Evolutionary conservation across 768 basidiomycete genomes (phyloP).

Genomic region (Tephrocybe sp.): DNA sequence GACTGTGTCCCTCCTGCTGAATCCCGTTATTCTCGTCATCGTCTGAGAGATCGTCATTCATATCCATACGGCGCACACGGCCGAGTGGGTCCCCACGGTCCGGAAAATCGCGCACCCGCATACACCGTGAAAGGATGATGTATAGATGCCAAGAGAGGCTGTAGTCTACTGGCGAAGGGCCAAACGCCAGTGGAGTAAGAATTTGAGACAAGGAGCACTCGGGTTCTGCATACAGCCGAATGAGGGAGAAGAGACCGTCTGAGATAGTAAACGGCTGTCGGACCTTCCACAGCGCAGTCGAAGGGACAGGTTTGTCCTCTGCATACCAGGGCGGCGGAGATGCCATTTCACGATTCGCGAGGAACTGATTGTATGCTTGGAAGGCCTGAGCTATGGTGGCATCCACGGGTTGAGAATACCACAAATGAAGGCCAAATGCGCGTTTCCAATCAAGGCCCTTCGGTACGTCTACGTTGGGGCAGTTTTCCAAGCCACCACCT

Average conservation of each 20-base stretch:
- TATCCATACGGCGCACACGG: constrained; percentile 23
- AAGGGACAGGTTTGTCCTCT: constrained; percentile 13
- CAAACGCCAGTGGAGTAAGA: constrained; percentile 73
- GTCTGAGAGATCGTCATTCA: constrained; percentile 21
- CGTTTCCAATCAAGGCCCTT: constrained; percentile 92
- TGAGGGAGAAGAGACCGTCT: constrained; percentile 82
- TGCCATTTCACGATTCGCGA: constrained; percentile 41
- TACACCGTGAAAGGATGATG: constrained; percentile 79
- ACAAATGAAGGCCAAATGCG: constrained; percentile 85
- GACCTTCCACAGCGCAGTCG: constrained; percentile 38
- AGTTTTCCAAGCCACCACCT: constrained; percentile 49
- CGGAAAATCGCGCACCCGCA: constrained; percentile 84
- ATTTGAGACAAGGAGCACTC: constrained; percentile 67
- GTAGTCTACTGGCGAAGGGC: constrained; percentile 74
- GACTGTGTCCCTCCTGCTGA: constrained; percentile 53
- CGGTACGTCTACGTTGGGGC: constrained; percentile 60
- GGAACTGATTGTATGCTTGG: constrained; percentile 51
- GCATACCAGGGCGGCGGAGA: constrained; percentile 61
- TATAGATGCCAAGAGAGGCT: constrained; percentile 93
- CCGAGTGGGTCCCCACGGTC: constrained; percentile 63
- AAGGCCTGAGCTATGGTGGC: constrained; percentile 72
- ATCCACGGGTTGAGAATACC: constrained; percentile 80
- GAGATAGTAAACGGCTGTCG: constrained; percentile 41
- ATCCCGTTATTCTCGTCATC: constrained; percentile 44
- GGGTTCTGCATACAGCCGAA: constrained; percentile 76